Percentiles rank a stretch among this genome's conserved stretches.
phyloP scores from a whole-genome alignment of 2,329 filamentous ascomycete genomes.

The Fusarium caatingaense region DNA sequence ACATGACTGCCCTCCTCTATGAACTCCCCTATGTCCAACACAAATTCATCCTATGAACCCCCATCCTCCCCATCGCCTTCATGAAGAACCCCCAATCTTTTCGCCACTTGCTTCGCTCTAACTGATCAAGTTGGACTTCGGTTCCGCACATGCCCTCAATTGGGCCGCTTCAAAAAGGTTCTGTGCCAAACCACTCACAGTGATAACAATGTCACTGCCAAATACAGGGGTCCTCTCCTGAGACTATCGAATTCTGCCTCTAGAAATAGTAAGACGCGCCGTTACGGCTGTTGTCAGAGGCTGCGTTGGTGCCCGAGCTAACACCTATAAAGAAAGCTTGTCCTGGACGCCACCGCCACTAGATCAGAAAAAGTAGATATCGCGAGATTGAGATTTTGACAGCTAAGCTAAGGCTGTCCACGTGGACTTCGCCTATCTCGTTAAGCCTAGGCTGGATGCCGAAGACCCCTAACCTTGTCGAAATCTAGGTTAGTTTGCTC shows the following conservation, averaged over 20 bases:
- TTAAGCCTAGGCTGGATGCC: neutral
- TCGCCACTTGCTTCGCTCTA: neutral
- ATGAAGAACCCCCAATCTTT: neutral
- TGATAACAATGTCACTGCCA: neutral
- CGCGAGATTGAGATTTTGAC: constrained; percentile 5
- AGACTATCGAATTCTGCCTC: neutral
- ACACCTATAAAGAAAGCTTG: neutral
- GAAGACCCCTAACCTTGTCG: neutral
- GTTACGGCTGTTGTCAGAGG: neutral
- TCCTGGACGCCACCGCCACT: neutral
- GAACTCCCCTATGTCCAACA: neutral
- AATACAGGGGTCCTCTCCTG: neutral
- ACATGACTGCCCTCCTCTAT: neutral
- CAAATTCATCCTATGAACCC: neutral
- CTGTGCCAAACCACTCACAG: neutral
- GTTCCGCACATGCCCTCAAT: neutral
- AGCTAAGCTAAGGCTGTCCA: neutral
- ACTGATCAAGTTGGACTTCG: neutral
- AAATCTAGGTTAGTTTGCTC: neutral
- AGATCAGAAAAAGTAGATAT: neutral
- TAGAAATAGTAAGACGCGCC: neutral
- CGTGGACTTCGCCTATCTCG: constrained; percentile 6
- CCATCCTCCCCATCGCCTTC: no score
- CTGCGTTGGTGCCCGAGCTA: neutral
- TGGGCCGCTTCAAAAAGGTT: neutral